Percentiles rank a stretch among this genome's conserved stretches.
Evolutionary conservation across 2,329 filamentous ascomycete species (phyloP).

Genomic region (Lachnellula cervina): DNA sequence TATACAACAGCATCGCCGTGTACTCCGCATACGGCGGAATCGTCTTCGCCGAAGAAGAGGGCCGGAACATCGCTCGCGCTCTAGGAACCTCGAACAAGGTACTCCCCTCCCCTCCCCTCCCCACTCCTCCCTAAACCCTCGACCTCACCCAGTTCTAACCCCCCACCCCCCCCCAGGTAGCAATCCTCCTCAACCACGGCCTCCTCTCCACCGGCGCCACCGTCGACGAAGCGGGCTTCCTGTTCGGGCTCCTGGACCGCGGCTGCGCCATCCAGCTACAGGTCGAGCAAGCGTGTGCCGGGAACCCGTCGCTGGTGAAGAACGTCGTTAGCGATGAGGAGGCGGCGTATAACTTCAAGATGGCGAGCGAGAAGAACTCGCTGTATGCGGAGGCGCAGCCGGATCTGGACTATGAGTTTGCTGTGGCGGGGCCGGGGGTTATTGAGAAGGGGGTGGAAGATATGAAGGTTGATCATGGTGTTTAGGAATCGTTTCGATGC

Average conservation of each 20-base stretch:
- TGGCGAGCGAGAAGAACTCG: constrained; percentile 43
- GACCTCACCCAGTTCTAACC: neutral
- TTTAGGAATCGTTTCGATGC: neutral
- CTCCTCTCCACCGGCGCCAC: constrained; percentile 65
- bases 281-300: constrained; percentile 60
- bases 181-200: constrained; percentile 68
- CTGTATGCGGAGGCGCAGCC: constrained; percentile 44
- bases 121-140: neutral
- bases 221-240: constrained; percentile 69
- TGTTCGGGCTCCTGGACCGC: constrained; percentile 64
- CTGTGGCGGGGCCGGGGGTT: constrained; percentile 33
- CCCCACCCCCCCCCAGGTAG: constrained; percentile 43
- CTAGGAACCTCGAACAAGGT: constrained; percentile 51
- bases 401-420: constrained; percentile 44
- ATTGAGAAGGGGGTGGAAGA: constrained; percentile 29
- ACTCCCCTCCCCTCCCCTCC: neutral
- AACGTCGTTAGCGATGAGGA: constrained; percentile 51
- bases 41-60: constrained; percentile 59
- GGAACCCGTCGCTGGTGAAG: constrained; percentile 43
- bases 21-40: constrained; percentile 62
- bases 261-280: constrained; percentile 64
- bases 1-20: constrained; percentile 61
- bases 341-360: constrained; percentile 47
- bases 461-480: constrained; percentile 26
- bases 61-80: constrained; percentile 56